A percentile compares a stretch with the other conserved stretches of the same genome.
These are phyloP conservation scores for Onygenales sp. DNA, from an alignment of 2,329 filamentous ascomycete genomes.

Conservation along the genomic window DNA sequence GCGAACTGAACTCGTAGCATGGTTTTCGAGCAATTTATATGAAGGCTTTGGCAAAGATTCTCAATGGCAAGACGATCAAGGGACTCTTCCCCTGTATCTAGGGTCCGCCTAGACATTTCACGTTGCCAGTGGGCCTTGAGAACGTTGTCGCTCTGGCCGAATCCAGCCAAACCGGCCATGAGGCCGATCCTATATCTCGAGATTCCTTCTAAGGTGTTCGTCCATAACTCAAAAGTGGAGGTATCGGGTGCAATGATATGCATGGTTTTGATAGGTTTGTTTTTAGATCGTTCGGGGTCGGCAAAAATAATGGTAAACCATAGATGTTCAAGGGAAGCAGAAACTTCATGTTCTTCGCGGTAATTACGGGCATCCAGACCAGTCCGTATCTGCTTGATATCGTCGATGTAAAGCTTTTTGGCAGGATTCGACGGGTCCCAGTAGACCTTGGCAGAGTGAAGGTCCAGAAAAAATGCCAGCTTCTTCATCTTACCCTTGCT, in stretches of 20 bases:
- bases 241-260: conserved; percentile 74
- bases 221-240: conserved; percentile 69
- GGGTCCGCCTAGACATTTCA: conserved; percentile 61
- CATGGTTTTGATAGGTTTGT: conserved; percentile 62
- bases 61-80: conserved; percentile 73
- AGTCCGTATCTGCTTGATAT: conserved; percentile 82
- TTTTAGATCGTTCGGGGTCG: conserved; percentile 66
- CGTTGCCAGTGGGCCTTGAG: conserved; percentile 76
- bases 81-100: conserved; percentile 47
- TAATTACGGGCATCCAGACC: conserved; percentile 82
- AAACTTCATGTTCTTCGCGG: conserved; percentile 68
- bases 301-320: conserved; percentile 91
- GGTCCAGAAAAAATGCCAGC: conserved; percentile 70
- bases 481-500: conserved; percentile 69
- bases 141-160: conserved; percentile 65
- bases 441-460: conserved; percentile 73
- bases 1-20: conserved; percentile 66
- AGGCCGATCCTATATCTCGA: conserved; percentile 78
- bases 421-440: conserved; percentile 73
- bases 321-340: conserved; percentile 55
- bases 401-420: conserved; percentile 88
- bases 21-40: conserved; percentile 77
- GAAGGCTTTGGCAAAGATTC: conserved; percentile 75
- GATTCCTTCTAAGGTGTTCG: conserved; percentile 70
- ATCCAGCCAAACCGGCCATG: conserved; percentile 78